phyloP scores from a whole-genome alignment of 306 rosid species.

The Acacia crassicarpa region DNA sequence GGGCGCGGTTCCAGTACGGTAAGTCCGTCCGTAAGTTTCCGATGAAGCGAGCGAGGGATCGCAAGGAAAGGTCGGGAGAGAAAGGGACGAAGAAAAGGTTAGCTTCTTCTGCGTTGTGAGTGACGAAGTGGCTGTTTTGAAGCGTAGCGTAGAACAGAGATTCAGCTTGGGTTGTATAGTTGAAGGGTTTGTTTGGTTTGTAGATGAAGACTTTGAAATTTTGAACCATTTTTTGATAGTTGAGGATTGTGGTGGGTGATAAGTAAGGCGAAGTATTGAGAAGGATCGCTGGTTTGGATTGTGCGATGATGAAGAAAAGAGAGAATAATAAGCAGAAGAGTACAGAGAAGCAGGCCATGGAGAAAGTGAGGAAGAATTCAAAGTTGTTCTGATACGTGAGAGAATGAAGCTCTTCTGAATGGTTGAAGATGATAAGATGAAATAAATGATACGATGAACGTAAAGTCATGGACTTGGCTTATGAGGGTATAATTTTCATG shows the following conservation, averaged over 20 bases:
- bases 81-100: conserved; percentile 69
- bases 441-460: too few relatives aligned
- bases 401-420: too few relatives aligned
- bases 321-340: conserved; percentile 15
- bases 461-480: too few relatives aligned
- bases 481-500: too few relatives aligned
- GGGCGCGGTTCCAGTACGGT: conserved; percentile 82
- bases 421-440: too few relatives aligned
- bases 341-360: background rate
- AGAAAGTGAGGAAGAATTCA: too few relatives aligned
- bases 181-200: conserved; percentile 39
- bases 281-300: conserved; percentile 20
- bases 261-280: conserved; percentile 44
- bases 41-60: conserved; percentile 50
- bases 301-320: conserved; percentile 15
- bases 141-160: conserved; percentile 58
- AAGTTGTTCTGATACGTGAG: too few relatives aligned
- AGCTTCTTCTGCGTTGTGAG: conserved; percentile 53
- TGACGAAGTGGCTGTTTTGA: conserved; percentile 40
- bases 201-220: conserved; percentile 56
- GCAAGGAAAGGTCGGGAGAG: conserved; percentile 42
- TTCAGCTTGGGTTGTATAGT: conserved; percentile 32
- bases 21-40: conserved; percentile 32
- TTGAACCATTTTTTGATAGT: conserved; percentile 56
- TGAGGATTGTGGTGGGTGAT: conserved; percentile 49